Percentiles rank a stretch among this genome's conserved stretches.
Evolutionary conservation across 192 early-diverging fungal species (phyloP).

Genomic region (Helicostylum pulchrum): DNA sequence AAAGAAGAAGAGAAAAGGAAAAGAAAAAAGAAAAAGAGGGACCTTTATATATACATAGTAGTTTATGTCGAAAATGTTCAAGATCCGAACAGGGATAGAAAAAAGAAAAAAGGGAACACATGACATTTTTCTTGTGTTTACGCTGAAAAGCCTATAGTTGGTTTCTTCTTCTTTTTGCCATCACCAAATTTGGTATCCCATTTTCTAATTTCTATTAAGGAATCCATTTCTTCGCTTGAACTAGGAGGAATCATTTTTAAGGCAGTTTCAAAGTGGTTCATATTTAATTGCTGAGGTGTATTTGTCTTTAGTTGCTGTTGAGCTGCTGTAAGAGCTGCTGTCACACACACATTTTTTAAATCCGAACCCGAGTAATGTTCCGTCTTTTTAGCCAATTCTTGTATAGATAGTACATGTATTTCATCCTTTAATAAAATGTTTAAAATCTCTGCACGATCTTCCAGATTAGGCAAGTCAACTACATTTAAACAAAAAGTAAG

Average conservation of each 20-base stretch:
- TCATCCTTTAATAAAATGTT: constrained; percentile 77
- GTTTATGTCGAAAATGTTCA: neutral
- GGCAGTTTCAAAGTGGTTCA: constrained; percentile 82
- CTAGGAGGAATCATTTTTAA: constrained; percentile 81
- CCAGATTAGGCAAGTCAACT: constrained; percentile 84
- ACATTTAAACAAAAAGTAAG: neutral
- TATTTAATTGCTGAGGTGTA: constrained; percentile 32
- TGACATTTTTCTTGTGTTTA: constrained; percentile 5
- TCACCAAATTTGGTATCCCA: constrained; percentile 91
- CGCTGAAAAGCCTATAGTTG: constrained; percentile 8
- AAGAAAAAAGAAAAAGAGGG: neutral
- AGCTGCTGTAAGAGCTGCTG: constrained; percentile 70
- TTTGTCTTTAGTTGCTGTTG: constrained; percentile 54
- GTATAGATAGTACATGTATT: constrained; percentile 61
- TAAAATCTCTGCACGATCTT: constrained; percentile 74
- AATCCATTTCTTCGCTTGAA: constrained; percentile 86
- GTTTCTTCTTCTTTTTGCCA: constrained; percentile 39
- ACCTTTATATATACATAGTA: constrained; percentile 2
- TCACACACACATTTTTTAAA: constrained; percentile 90
- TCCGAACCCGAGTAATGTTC: constrained; percentile 90
- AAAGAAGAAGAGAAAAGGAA: neutral
- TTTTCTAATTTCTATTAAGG: constrained; percentile 83
- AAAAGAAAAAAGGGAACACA: constrained; percentile 14
- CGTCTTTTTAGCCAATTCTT: constrained; percentile 65
- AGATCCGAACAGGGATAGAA: neutral